A percentile compares a stretch with the other conserved stretches of the same genome.
Conservation (phyloP, 179 eudicot genomes). For the Camellia oleifera region DNA sequence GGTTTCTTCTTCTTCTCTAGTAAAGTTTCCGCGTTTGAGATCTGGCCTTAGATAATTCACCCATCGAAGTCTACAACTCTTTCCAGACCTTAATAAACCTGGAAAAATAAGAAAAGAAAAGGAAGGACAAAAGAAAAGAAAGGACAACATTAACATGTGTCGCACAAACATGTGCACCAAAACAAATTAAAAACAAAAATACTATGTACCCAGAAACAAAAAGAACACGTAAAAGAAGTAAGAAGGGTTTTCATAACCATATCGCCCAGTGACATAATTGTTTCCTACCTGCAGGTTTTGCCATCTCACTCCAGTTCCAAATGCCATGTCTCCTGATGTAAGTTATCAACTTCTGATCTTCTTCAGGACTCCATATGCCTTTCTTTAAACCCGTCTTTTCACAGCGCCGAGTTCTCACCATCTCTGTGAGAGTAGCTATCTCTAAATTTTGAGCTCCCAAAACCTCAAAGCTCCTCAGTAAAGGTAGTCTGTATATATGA, state of each 20-base stretch:
- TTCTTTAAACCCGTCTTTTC: slow-evolving; percentile 5
- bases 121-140: neutral
- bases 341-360: slow-evolving; percentile 12
- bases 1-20: slow-evolving; percentile 23
- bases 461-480: neutral
- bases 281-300: slow-evolving; percentile 20
- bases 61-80: slow-evolving; percentile 26
- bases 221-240: too few relatives aligned
- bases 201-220: too few relatives aligned
- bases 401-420: neutral
- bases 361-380: slow-evolving; percentile 22
- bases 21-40: slow-evolving; percentile 23
- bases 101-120: neutral
- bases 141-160: neutral
- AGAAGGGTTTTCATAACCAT: too few relatives aligned
- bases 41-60: slow-evolving; percentile 20
- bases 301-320: slow-evolving; percentile 20
- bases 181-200: neutral
- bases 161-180: neutral
- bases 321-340: slow-evolving; percentile 18
- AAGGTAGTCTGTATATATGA: neutral
- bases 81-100: slow-evolving; percentile 28
- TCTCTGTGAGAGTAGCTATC: neutral
- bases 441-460: neutral
- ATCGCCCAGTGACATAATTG: too few relatives aligned